phyloP scores from a whole-genome alignment of 2,329 filamentous ascomycete genomes.

The Aureobasidium lini region DNA sequence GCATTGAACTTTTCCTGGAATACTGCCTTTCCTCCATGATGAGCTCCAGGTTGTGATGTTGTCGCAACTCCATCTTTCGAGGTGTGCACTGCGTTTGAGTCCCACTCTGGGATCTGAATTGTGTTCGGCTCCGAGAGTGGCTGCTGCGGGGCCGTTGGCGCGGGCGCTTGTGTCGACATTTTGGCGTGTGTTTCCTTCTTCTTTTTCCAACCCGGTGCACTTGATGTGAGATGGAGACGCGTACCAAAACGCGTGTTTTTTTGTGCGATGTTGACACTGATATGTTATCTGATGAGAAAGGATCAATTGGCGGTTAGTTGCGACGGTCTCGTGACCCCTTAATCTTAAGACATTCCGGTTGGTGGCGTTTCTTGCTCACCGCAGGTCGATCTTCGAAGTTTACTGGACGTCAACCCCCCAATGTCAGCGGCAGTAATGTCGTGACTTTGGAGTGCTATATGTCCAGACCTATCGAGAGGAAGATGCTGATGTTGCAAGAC shows the following conservation, averaged over 20 bases:
- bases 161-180: slow-evolving; percentile 4
- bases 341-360: slow-evolving; percentile 5
- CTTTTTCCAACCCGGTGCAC: neutral
- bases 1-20: slow-evolving; percentile 25
- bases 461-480: neutral
- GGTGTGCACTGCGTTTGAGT: slow-evolving; percentile 14
- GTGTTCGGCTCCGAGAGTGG: neutral
- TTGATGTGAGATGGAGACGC: neutral
- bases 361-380: neutral
- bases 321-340: slow-evolving; percentile 4
- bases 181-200: neutral
- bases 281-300: neutral
- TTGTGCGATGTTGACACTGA: neutral
- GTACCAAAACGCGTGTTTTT: neutral
- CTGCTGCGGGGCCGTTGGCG: slow-evolving; percentile 5
- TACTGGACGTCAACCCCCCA: neutral
- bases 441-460: neutral
- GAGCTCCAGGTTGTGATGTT: slow-evolving; percentile 2
- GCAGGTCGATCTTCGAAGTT: neutral
- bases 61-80: slow-evolving; percentile 7
- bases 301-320: neutral
- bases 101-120: slow-evolving; percentile 22
- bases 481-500: too few relatives aligned
- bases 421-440: neutral
- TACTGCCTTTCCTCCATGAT: neutral